These are phyloP conservation scores for Nicotiana attenuata DNA, from an alignment of 257 asterid species.

Conservation along the genomic window DNA sequence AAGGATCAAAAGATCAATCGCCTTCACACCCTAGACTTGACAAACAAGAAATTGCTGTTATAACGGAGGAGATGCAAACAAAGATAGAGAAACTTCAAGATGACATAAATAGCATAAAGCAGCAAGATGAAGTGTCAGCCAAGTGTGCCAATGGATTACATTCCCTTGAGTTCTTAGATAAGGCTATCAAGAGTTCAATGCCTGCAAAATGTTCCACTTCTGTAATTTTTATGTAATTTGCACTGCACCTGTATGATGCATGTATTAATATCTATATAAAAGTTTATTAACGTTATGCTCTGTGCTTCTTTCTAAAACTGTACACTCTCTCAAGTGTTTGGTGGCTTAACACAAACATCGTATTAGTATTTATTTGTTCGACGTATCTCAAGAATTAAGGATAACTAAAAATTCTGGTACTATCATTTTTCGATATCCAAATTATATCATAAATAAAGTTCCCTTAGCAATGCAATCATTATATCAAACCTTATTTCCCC, in stretches of 20 bases:
- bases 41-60: slow-evolving; percentile 25
- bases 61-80: slow-evolving; percentile 57
- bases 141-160: slow-evolving; percentile 27
- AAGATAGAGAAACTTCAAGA: slow-evolving; percentile 50
- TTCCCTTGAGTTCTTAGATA: slow-evolving; percentile 27
- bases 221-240: not conserved
- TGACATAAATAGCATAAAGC: slow-evolving; percentile 30
- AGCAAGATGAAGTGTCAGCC: slow-evolving; percentile 20
- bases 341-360: too few relatives aligned
- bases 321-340: too few relatives aligned
- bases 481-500: too few relatives aligned
- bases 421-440: too few relatives aligned
- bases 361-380: too few relatives aligned
- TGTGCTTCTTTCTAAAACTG: too few relatives aligned
- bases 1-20: slow-evolving; percentile 29
- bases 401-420: too few relatives aligned
- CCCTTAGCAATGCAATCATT: too few relatives aligned
- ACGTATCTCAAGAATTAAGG: too few relatives aligned
- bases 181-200: slow-evolving; percentile 29
- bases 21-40: slow-evolving; percentile 24
- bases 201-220: slow-evolving; percentile 15
- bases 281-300: not conserved
- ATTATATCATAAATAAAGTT: too few relatives aligned
- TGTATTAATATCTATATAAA: not conserved
- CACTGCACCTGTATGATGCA: not conserved